Evolutionary conservation across 441 rosid genomes (phyloP).

Genomic region (Erodium trifolium): DNA sequence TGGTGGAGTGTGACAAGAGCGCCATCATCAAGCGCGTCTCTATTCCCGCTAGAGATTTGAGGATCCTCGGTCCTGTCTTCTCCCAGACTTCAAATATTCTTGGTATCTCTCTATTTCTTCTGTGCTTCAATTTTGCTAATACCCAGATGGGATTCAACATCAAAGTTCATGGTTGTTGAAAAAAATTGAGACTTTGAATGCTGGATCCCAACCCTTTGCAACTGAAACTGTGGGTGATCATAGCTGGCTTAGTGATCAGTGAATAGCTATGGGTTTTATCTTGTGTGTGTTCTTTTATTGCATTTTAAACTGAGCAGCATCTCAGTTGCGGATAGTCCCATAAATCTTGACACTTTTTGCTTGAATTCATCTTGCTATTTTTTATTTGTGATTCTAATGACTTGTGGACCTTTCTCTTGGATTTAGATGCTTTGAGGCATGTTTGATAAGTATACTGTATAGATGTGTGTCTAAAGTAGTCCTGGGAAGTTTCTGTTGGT

Average conservation of each 20-base stretch:
- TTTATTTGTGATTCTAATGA: not conserved
- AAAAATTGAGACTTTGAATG: not conserved
- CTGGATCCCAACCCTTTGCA: not conserved
- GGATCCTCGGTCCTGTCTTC: conserved; percentile 86
- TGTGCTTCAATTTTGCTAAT: not conserved
- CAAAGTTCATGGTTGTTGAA: not conserved
- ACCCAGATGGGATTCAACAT: not conserved
- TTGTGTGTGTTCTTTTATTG: not conserved
- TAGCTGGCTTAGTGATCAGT: not conserved
- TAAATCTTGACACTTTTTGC: not conserved
- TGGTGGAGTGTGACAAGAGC: conserved; percentile 79
- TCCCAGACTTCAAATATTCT: conserved; percentile 84
- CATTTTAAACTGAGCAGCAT: not conserved
- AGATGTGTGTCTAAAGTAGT: not conserved
- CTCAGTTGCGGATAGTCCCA: not conserved
- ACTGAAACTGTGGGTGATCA: not conserved
- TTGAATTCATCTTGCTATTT: not conserved
- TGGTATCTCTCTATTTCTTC: conserved; percentile 31
- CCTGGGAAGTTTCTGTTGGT: not conserved
- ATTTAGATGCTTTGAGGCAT: not conserved
- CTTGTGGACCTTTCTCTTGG: not conserved
- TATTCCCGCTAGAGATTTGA: conserved; percentile 87
- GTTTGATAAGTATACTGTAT: not conserved
- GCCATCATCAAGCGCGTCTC: conserved; percentile 62
- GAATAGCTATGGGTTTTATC: not conserved